Percentiles rank a stretch among this genome's conserved stretches.
Evolutionary conservation across 2,329 filamentous ascomycete species (phyloP).

Genomic region (Ceratocystis colombiana): DNA sequence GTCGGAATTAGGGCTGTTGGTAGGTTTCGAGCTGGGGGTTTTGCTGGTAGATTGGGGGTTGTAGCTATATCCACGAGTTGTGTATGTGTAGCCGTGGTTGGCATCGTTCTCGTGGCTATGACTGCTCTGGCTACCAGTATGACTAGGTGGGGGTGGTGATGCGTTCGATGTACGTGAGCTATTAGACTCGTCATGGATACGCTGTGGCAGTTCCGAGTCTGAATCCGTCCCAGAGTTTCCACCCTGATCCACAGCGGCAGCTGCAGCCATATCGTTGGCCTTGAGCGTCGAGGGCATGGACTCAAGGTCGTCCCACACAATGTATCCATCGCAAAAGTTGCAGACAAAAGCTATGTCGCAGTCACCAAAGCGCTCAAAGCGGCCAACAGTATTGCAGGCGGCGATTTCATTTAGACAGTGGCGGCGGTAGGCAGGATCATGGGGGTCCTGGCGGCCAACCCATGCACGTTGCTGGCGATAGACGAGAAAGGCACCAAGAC

Average conservation of each 20-base stretch:
- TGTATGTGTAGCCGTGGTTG: neutral
- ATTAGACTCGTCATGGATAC: neutral
- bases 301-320: conserved; percentile 49
- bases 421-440: conserved; percentile 34
- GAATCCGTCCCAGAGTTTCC: neutral
- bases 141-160: conserved; percentile 24
- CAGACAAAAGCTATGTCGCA: conserved; percentile 48
- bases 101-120: neutral
- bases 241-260: conserved; percentile 2
- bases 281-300: conserved; percentile 39
- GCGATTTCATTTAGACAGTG: conserved; percentile 41
- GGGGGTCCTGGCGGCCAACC: conserved; percentile 24
- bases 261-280: neutral
- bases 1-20: conserved; percentile 28
- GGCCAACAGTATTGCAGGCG: conserved; percentile 44
- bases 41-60: conserved; percentile 15
- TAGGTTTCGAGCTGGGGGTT: neutral
- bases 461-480: conserved; percentile 39
- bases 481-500: conserved; percentile 48
- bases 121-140: conserved; percentile 5
- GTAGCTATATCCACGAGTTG: conserved; percentile 8
- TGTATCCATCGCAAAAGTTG: conserved; percentile 52
- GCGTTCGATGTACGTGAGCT: conserved; percentile 14
- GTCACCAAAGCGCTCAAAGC: conserved; percentile 47
- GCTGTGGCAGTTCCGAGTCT: conserved; percentile 15